These are phyloP conservation scores for Diaporthe destruens DNA, from an alignment of 2,329 filamentous ascomycete genomes.

Conservation along the genomic window DNA sequence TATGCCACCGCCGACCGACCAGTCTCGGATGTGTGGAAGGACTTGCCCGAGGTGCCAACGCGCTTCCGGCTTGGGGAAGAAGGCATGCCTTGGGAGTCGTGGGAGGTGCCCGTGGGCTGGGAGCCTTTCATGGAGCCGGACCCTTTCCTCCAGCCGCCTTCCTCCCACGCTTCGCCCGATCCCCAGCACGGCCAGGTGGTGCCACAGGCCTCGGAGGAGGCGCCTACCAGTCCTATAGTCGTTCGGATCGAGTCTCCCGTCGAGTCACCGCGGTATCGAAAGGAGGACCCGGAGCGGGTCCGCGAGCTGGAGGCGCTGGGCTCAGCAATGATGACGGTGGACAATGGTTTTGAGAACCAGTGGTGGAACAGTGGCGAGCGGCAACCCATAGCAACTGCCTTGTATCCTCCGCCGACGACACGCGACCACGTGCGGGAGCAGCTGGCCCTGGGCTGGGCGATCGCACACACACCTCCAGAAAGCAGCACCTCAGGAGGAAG, in stretches of 20 bases:
- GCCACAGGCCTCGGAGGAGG: background rate
- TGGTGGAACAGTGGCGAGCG: constrained; percentile 66
- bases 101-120: constrained; percentile 52
- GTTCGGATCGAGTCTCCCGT: constrained; percentile 46
- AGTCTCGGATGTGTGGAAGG: constrained; percentile 54
- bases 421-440: constrained; percentile 44
- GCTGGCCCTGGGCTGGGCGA: constrained; percentile 49
- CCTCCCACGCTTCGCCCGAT: constrained; percentile 15
- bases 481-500: constrained; percentile 4
- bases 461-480: constrained; percentile 42
- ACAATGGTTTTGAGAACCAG: constrained; percentile 70
- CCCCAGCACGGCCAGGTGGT: constrained; percentile 12
- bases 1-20: constrained; percentile 41
- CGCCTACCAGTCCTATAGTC: constrained; percentile 43
- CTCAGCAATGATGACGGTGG: constrained; percentile 67
- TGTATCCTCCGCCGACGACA: constrained; percentile 44
- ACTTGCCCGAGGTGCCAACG: constrained; percentile 55
- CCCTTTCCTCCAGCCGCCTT: constrained; percentile 46
- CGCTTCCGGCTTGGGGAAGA: constrained; percentile 61
- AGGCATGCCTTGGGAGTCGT: constrained; percentile 60
- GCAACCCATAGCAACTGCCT: constrained; percentile 46
- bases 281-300: constrained; percentile 52
- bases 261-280: constrained; percentile 42
- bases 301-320: constrained; percentile 63
- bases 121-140: constrained; percentile 47